A percentile compares a stretch with the other conserved stretches of the same genome.
Evolutionary conservation across 768 basidiomycete species (phyloP).

Genomic region (Sporobolomyces phaffii): DNA sequence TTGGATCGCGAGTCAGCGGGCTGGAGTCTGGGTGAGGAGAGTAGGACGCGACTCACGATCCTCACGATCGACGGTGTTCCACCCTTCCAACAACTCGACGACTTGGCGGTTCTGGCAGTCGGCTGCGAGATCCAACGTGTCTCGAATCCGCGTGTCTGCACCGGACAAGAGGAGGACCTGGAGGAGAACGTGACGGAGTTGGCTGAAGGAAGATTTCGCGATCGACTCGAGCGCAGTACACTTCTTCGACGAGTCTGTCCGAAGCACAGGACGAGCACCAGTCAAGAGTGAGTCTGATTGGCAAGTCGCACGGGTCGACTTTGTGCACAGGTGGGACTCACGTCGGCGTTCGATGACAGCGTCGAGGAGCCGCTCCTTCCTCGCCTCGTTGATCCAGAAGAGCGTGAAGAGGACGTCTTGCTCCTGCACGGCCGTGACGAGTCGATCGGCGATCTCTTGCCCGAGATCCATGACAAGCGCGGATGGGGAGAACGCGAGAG

Average conservation of each 20-base stretch:
- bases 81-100: not conserved
- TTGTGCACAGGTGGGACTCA: not conserved
- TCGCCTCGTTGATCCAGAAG: not conserved
- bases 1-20: not conserved
- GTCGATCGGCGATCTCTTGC: conserved; percentile 6
- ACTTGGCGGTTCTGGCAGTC: not conserved
- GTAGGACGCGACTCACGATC: not conserved
- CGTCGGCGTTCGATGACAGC: not conserved
- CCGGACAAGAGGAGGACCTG: not conserved
- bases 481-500: not conserved
- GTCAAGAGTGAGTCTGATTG: not conserved
- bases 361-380: not conserved
- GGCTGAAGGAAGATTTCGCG: not conserved
- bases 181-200: not conserved
- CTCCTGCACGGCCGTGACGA: conserved; percentile 2
- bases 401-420: conserved; percentile 8
- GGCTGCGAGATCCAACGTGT: not conserved
- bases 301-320: too few relatives aligned
- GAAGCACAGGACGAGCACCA: not conserved
- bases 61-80: not conserved
- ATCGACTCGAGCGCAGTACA: not conserved
- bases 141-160: not conserved
- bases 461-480: not conserved
- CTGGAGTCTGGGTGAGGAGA: too few relatives aligned
- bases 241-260: not conserved